Evolutionary conservation across 108 stramenopile species (phyloP), one percentile per base, ranked within the genome.

Genomic region (Cyclotella kingstonii): DNA sequence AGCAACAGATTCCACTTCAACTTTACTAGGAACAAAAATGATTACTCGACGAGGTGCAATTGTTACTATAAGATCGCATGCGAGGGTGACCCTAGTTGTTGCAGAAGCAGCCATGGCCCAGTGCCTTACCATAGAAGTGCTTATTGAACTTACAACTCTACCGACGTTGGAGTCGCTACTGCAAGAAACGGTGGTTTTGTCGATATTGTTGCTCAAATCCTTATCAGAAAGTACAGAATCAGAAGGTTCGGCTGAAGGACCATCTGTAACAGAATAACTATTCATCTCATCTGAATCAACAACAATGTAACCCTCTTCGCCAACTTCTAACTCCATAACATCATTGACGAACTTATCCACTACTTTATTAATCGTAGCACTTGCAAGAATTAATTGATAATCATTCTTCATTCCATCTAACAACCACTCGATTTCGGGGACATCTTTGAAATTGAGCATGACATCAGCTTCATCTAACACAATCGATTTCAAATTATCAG

Each of bases 301-400:
- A 27, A 69, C 62, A 11, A 74, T 39, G 49, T 74, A 74, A 10
- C 73, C 73, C 9, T 74, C 76, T 33, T 57, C 49, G 19, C 70
- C 76, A 2, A 66, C 71, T 46, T 68, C 71, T 53, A 81, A 33
- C 31, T 81, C 80, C 80, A 81, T 77, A 21, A 76, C 57, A 10
- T 77, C 76, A 5, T 36, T 43, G 15, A 68, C 80, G 59, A 81
- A 81, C 17, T 58, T 66, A 35, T 68, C 44, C 5, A 77, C 76
- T 11, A 56, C 42, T 40, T 69, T 54, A 43, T 77, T 78, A n/a
- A 83, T 54, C 17, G 82, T 83, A 19, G 82, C 82, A 25, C 66
- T 68, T 17, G 76, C 75, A 15, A 83, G 58, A 2, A 81, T 51
- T 21, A 83, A 67, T 45, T 83, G 82, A 60, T 83, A 83, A 59